Evolutionary conservation across 2,329 filamentous ascomycete genomes (phyloP).

Genomic region (Ophiostoma australiae): DNA sequence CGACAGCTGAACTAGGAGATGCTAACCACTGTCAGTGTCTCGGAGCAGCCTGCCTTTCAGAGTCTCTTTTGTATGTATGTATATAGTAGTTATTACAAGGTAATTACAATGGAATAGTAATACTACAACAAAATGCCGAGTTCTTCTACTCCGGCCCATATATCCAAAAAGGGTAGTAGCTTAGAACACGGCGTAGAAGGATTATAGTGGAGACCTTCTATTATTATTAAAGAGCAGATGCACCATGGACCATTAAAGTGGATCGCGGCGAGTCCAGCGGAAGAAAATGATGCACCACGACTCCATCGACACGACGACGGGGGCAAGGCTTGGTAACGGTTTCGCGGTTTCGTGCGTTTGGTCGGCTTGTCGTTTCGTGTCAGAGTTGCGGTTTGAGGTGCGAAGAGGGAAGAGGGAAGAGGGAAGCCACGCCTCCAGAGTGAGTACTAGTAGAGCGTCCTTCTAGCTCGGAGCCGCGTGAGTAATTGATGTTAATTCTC

Average conservation of each 20-base stretch:
- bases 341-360: neutral
- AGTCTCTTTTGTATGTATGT: neutral
- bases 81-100: too few relatives aligned
- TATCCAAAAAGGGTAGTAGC: neutral
- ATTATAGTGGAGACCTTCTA: neutral
- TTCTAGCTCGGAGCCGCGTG: neutral
- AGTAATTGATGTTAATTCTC: neutral
- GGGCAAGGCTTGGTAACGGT: constrained; percentile 5
- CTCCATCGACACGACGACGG: constrained; percentile 11
- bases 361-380: too few relatives aligned
- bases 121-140: neutral
- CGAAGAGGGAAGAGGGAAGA: too few relatives aligned
- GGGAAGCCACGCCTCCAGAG: too few relatives aligned
- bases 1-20: neutral
- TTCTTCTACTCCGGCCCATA: constrained; percentile 4
- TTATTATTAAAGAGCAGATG: too few relatives aligned
- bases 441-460: too few relatives aligned
- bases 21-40: neutral
- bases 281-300: neutral
- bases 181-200: constrained; percentile 3
- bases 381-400: too few relatives aligned
- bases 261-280: neutral
- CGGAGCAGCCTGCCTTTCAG: neutral
- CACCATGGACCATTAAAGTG: neutral
- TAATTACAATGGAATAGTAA: too few relatives aligned